phyloP scores from a whole-genome alignment of 1,284 basidiomycete genomes.

The Apiotrichum montevideense region DNA sequence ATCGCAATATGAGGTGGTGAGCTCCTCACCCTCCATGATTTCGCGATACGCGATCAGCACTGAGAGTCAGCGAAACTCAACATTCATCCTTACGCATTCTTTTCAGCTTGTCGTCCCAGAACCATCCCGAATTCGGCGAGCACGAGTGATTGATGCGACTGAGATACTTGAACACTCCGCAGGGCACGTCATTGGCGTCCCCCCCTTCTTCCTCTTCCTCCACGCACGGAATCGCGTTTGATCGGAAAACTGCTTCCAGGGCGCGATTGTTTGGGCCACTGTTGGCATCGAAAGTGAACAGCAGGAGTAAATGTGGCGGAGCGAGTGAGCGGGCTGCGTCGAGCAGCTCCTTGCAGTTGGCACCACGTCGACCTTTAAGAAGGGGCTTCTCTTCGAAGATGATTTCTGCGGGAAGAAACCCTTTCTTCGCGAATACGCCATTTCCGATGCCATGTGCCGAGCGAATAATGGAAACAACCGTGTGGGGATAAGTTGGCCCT shows the following conservation, averaged over 20 bases:
- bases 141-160: conserved; percentile 25
- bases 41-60: conserved; percentile 10
- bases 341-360: background rate
- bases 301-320: background rate
- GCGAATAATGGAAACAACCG: background rate
- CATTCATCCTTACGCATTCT: conserved; percentile 4
- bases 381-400: background rate
- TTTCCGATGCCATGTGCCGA: background rate
- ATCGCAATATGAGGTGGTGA: conserved; percentile 12
- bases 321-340: background rate
- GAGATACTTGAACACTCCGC: conserved; percentile 16
- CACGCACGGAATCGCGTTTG: conserved; percentile 6
- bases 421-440: background rate
- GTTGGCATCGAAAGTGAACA: background rate
- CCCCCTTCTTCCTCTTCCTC: background rate
- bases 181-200: background rate
- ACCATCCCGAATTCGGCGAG: conserved; percentile 24
- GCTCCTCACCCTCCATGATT: conserved; percentile 10
- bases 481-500: background rate
- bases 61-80: background rate
- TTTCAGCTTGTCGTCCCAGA: conserved; percentile 15
- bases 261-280: background rate
- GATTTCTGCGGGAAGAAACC: background rate
- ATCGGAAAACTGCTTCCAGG: background rate
- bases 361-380: background rate